A percentile compares a stretch with the other conserved stretches of the same genome.
Evolutionary conservation across 192 early-diverging fungal genomes (phyloP).

Genomic region (Linnemannia schmuckeri): DNA sequence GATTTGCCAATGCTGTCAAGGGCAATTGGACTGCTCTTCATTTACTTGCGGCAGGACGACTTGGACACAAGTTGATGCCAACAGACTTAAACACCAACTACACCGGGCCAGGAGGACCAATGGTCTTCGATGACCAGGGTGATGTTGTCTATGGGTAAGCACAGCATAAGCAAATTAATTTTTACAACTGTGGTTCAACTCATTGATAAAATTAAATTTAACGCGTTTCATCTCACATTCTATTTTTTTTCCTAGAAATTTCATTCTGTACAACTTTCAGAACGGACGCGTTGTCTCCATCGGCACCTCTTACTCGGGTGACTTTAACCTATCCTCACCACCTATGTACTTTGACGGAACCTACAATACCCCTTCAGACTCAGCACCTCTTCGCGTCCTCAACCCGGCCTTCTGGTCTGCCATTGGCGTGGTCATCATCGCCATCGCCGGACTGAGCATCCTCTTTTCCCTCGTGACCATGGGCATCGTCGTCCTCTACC

Average conservation of each 20-base stretch:
- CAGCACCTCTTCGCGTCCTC: constrained; percentile 31
- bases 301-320: constrained; percentile 51
- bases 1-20: constrained; percentile 52
- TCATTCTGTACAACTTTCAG: constrained; percentile 55
- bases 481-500: constrained; percentile 49
- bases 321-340: constrained; percentile 41
- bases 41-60: constrained; percentile 20
- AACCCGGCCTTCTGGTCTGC: constrained; percentile 42
- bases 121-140: constrained; percentile 39
- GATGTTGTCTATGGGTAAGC: constrained; percentile 45
- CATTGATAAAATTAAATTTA: not conserved
- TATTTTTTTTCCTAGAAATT: constrained; percentile 48
- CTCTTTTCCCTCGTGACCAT: constrained; percentile 46
- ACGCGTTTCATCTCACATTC: not conserved
- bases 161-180: not conserved
- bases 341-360: constrained; percentile 58
- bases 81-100: constrained; percentile 58
- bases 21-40: constrained; percentile 45
- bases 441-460: constrained; percentile 42
- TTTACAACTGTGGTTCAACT: too few relatives aligned
- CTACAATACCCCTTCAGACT: constrained; percentile 40
- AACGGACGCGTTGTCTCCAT: constrained; percentile 42
- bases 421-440: constrained; percentile 43
- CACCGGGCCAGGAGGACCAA: constrained; percentile 58
- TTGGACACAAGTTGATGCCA: constrained; percentile 54